phyloP scores from a whole-genome alignment of 768 basidiomycete species.

The Tylopilus plumbeoviolaceoides region DNA sequence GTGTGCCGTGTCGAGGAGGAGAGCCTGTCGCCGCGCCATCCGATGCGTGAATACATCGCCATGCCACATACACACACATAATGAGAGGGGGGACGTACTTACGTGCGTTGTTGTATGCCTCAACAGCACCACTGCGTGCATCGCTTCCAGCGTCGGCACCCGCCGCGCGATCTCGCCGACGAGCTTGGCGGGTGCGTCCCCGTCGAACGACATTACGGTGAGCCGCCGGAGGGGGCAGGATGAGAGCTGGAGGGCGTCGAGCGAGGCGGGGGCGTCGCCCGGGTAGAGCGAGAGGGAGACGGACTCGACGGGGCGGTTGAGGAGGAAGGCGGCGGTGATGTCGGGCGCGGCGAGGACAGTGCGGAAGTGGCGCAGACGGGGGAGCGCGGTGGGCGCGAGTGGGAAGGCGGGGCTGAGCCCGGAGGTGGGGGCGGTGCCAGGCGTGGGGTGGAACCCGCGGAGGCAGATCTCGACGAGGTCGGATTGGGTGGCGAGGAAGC shows the following conservation, averaged over 20 bases:
- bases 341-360: constrained; percentile 49
- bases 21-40: constrained; percentile 29
- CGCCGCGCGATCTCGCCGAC: constrained; percentile 45
- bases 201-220: constrained; percentile 58
- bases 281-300: constrained; percentile 53
- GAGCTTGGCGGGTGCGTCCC: constrained; percentile 39
- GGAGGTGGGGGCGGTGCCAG: background rate
- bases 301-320: constrained; percentile 44
- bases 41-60: too few species aligned
- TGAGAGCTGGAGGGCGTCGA: constrained; percentile 42
- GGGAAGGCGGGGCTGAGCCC: constrained; percentile 22
- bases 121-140: constrained; percentile 57
- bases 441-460: constrained; percentile 44
- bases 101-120: constrained; percentile 45
- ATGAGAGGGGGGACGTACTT: too few species aligned
- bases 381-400: constrained; percentile 41
- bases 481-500: constrained; percentile 50
- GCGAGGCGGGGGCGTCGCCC: constrained; percentile 34
- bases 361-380: constrained; percentile 46
- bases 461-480: constrained; percentile 50
- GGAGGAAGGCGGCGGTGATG: constrained; percentile 43
- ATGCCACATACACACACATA: too few species aligned
- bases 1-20: constrained; percentile 38
- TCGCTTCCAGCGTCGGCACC: constrained; percentile 50
- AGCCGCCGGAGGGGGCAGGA: constrained; percentile 42